Conservation (phyloP, 352 stramenopile genomes). For the Pythium sp. region DNA sequence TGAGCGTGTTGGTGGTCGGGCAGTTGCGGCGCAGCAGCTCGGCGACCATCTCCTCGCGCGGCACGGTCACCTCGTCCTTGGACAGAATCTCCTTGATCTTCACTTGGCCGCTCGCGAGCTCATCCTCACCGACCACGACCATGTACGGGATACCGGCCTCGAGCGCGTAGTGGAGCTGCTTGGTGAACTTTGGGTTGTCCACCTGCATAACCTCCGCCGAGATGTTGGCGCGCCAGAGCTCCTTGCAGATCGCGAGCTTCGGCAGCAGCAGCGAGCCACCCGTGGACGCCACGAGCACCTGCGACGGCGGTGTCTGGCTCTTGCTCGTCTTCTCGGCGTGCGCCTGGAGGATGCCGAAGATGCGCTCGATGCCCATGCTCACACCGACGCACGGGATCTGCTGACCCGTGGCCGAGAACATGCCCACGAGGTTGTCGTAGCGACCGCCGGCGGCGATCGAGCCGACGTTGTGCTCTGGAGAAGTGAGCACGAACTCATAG, state of each 20-base stretch:
- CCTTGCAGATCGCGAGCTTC: conserved; percentile 74
- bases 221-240: conserved; percentile 91
- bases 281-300: conserved; percentile 95
- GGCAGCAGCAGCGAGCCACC: conserved; percentile 60
- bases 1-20: conserved; percentile 64
- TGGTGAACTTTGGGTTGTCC: conserved; percentile 97
- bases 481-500: conserved; percentile 97
- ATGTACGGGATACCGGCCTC: conserved; percentile 96
- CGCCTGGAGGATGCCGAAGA: conserved; percentile 97
- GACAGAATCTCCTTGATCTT: conserved; percentile 97
- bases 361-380: conserved; percentile 97
- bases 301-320: conserved; percentile 38
- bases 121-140: conserved; percentile 96
- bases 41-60: conserved; percentile 67
- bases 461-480: conserved; percentile 89
- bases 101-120: conserved; percentile 91
- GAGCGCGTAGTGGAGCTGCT: conserved; percentile 95
- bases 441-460: conserved; percentile 96
- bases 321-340: conserved; percentile 74
- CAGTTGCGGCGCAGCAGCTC: conserved; percentile 73
- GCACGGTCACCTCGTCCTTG: conserved; percentile 88
- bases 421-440: conserved; percentile 98
- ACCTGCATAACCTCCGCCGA: conserved; percentile 95
- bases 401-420: conserved; percentile 94
- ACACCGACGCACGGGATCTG: conserved; percentile 98